Conservation (phyloP, 306 rosid species). For the Pyrus bretschneideri region DNA sequence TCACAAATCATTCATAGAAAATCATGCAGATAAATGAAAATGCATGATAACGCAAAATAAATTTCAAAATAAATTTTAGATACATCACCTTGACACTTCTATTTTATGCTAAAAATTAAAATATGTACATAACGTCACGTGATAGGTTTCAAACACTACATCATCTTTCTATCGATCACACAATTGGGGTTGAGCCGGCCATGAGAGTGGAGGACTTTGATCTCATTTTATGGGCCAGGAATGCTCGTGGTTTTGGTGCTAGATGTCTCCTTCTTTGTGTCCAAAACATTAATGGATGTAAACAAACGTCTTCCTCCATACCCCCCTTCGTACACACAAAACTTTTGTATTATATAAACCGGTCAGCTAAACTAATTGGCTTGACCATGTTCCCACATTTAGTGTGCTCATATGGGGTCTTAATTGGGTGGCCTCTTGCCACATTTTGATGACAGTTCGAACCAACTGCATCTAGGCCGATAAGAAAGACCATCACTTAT, state of each 20-base stretch:
- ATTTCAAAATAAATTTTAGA: too few species aligned
- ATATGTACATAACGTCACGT: background rate
- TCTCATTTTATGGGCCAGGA: background rate
- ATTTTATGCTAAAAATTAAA: too few species aligned
- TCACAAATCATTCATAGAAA: too few species aligned
- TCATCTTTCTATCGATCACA: background rate
- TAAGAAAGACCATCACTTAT: background rate
- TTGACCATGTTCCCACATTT: constrained; percentile 3
- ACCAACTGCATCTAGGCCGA: background rate
- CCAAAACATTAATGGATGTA: constrained; percentile 2
- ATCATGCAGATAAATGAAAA: too few species aligned
- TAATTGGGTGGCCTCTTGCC: background rate
- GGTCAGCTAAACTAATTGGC: constrained; percentile 3
- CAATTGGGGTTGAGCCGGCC: background rate
- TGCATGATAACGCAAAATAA: too few species aligned
- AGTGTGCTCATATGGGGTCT: constrained; percentile 1
- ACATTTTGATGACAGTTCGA: background rate
- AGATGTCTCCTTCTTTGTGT: background rate
- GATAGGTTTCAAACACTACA: background rate
- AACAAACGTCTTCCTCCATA: constrained; percentile 6
- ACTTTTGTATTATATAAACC: background rate
- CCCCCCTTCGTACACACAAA: background rate
- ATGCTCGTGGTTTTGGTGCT: background rate
- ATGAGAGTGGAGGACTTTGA: background rate
- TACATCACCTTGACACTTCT: rapidly evolving